Conservation (phyloP, 331 rosid species). For the Stylosanthes scabra region DNA sequence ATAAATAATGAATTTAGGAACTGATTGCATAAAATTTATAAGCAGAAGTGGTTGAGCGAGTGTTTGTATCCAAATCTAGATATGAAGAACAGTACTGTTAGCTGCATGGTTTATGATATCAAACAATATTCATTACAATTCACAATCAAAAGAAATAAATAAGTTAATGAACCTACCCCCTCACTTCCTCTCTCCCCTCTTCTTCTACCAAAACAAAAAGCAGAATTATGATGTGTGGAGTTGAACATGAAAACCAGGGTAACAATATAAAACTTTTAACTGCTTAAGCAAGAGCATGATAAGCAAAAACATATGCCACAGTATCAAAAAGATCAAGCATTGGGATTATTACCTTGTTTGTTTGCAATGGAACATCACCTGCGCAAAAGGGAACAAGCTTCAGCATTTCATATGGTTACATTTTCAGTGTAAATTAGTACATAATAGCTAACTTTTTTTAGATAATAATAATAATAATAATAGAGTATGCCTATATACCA, state of each 20-base stretch:
- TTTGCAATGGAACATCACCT: conserved; percentile 55
- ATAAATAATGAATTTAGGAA: too few relatives aligned
- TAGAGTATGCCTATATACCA: conserved; percentile 51
- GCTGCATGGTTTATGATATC: background rate
- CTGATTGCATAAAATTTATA: too few relatives aligned
- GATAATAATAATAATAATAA: background rate
- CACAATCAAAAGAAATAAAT: conserved; percentile 1
- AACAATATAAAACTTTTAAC: conserved; percentile 27
- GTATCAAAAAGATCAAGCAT: conserved; percentile 35
- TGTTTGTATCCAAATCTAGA: conserved; percentile 10
- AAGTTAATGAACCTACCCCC: too few relatives aligned
- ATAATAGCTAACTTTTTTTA: conserved; percentile 1
- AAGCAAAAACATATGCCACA: background rate
- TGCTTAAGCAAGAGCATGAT: conserved; percentile 23
- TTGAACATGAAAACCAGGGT: conserved; percentile 20
- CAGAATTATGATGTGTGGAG: too few relatives aligned
- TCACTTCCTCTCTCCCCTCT: too few relatives aligned
- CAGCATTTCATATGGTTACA: conserved; percentile 33
- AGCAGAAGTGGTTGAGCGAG: background rate
- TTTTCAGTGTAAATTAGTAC: conserved; percentile 7
- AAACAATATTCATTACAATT: conserved; percentile 4
- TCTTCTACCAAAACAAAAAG: too few relatives aligned
- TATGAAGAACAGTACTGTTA: conserved; percentile 18
- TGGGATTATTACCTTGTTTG: conserved; percentile 67
- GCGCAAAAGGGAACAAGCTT: conserved; percentile 49